Evolutionary conservation across 139 green algal genomes (phyloP).

Genomic region (Micractinium conductrix): DNA sequence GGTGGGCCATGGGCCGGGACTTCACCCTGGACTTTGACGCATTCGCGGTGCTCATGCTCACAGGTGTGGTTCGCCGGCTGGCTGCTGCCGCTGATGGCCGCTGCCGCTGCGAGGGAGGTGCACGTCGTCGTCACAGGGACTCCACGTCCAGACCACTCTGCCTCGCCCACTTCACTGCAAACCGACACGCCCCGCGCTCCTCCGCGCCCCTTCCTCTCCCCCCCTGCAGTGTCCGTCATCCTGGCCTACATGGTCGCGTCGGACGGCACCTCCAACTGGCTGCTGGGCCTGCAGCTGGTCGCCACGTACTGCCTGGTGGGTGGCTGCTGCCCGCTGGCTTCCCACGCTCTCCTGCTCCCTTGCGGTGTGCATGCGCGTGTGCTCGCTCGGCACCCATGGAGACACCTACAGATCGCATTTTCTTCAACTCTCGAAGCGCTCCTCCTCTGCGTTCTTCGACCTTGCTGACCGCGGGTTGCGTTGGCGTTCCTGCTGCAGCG

Average conservation of each 20-base stretch:
- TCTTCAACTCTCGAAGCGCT: background rate
- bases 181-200: too few species aligned
- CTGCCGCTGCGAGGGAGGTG: too few species aligned
- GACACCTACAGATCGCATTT: background rate
- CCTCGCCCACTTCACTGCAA: too few species aligned
- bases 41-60: conserved; percentile 48
- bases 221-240: conserved; percentile 64
- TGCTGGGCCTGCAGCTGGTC: conserved; percentile 81
- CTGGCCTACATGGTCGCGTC: conserved; percentile 80
- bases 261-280: conserved; percentile 77
- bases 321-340: background rate
- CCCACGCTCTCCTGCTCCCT: background rate
- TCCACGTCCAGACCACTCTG: too few species aligned
- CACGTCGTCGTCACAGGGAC: too few species aligned
- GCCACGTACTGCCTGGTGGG: conserved; percentile 64
- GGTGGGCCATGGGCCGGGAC: conserved; percentile 71
- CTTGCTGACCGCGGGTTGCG: conserved; percentile 59
- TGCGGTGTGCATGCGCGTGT: background rate
- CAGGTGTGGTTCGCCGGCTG: background rate
- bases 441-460: background rate
- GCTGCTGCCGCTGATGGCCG: background rate
- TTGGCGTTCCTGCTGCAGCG: conserved; percentile 49
- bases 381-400: background rate
- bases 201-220: too few species aligned
- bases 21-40: conserved; percentile 83